Percentiles rank a stretch among this genome's conserved stretches.
Conservation (phyloP, 2,329 filamentous ascomycete genomes). For the Colletotrichum endophyticum region DNA sequence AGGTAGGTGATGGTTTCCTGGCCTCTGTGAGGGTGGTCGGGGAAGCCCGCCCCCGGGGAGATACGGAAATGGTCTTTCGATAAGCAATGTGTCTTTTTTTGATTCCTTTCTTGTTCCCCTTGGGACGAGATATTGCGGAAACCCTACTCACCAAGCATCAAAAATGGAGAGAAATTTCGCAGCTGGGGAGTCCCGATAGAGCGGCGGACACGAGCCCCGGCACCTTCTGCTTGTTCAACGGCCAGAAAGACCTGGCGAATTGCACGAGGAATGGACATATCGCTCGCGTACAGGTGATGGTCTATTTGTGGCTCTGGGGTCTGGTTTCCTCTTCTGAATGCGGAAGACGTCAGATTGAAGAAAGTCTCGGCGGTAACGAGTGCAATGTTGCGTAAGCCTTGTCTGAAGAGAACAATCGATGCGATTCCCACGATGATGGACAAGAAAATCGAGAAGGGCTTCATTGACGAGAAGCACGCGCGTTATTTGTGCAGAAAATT, state of each 20-base stretch:
- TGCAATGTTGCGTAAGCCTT: slow-evolving; percentile 25
- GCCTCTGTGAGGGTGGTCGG: slow-evolving; percentile 83
- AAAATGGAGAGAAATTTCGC: slow-evolving; percentile 87
- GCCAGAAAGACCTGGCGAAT: slow-evolving; percentile 87
- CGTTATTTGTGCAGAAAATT: background rate
- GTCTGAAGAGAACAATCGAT: slow-evolving; percentile 30
- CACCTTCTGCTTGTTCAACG: slow-evolving; percentile 85
- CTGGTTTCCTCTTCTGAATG: background rate
- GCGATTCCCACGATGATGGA: slow-evolving; percentile 32
- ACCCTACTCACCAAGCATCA: slow-evolving; percentile 92
- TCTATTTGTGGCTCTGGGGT: background rate
- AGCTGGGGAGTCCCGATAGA: slow-evolving; percentile 86
- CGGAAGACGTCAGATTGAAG: slow-evolving; percentile 15
- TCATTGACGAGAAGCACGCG: slow-evolving; percentile 29
- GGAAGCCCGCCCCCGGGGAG: slow-evolving; percentile 82
- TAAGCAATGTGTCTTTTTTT: slow-evolving; percentile 69
- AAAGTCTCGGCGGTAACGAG: slow-evolving; percentile 3
- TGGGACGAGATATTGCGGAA: slow-evolving; percentile 40
- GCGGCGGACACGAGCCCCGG: slow-evolving; percentile 83
- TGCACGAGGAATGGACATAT: slow-evolving; percentile 73
- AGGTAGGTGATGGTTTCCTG: slow-evolving; percentile 92
- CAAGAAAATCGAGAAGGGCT: slow-evolving; percentile 30
- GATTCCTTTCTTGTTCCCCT: no score
- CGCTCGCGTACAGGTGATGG: slow-evolving; percentile 38
- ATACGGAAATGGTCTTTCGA: slow-evolving; percentile 84